Percentiles rank a stretch among this genome's conserved stretches.
Evolutionary conservation across 352 stramenopile species (phyloP).

Genomic region (Stephanocyclus meneghinianus): DNA sequence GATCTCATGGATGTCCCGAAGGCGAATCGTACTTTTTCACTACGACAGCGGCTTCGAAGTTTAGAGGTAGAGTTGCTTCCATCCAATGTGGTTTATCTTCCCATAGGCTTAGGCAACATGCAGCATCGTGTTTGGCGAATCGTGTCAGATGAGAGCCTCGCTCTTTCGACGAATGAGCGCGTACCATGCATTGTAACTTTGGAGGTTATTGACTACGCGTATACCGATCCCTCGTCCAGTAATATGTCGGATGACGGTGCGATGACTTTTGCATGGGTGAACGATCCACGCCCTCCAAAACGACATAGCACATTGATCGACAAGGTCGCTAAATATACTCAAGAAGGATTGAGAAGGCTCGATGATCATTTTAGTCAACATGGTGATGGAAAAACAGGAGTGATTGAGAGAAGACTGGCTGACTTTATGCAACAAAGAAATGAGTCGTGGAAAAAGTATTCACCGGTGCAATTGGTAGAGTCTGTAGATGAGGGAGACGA

Average conservation of each 20-base stretch:
- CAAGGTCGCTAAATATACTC: constrained; percentile 63
- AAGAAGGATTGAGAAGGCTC: constrained; percentile 52
- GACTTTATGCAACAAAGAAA: constrained; percentile 37
- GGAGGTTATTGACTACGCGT: constrained; percentile 74
- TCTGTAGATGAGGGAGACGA: constrained; percentile 21
- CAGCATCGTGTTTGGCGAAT: constrained; percentile 80
- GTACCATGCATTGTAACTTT: constrained; percentile 80
- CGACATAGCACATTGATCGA: constrained; percentile 71
- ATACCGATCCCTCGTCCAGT: constrained; percentile 14
- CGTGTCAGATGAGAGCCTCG: constrained; percentile 73
- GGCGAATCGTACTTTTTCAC: constrained; percentile 55
- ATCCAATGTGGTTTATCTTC: constrained; percentile 79
- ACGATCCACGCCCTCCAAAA: constrained; percentile 58
- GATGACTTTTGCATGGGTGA: constrained; percentile 46
- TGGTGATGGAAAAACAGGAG: constrained; percentile 34
- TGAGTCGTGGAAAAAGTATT: constrained; percentile 22
- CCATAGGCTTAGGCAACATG: constrained; percentile 53
- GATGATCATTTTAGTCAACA: constrained; percentile 53
- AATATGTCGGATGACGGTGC: constrained; percentile 33
- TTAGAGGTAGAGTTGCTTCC: constrained; percentile 78
- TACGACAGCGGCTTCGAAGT: constrained; percentile 56
- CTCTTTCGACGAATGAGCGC: constrained; percentile 78
- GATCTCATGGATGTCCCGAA: constrained; percentile 62
- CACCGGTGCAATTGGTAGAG: not conserved
- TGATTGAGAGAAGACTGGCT: constrained; percentile 33